Conservation (phyloP, 2,329 filamentous ascomycete species). For the Fusarium sp. region DNA sequence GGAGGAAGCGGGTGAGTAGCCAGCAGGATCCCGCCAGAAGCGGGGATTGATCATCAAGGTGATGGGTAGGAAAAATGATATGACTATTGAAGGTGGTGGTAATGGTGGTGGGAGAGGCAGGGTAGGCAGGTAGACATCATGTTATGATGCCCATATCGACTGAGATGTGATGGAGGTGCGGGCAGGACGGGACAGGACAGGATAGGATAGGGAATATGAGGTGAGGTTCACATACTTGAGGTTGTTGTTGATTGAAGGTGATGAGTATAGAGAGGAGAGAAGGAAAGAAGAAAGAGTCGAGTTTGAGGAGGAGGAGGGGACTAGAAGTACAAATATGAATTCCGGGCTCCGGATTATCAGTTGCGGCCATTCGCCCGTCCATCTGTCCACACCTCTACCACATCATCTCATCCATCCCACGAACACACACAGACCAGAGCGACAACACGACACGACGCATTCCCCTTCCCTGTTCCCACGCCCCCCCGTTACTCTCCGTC, state of each 20-base stretch:
- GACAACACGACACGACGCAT: background rate
- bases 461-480: background rate
- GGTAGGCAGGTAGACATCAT: constrained; percentile 15
- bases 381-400: background rate
- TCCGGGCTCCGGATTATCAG: constrained; percentile 39
- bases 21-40: background rate
- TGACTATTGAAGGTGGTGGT: background rate
- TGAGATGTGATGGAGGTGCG: constrained; percentile 29
- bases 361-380: constrained; percentile 16
- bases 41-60: constrained; percentile 9
- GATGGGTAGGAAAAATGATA: constrained; percentile 10
- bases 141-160: constrained; percentile 16
- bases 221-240: constrained; percentile 3
- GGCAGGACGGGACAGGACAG: background rate
- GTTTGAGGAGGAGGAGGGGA: constrained; percentile 28
- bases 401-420: constrained; percentile 32
- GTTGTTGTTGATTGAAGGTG: constrained; percentile 29
- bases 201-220: background rate
- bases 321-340: constrained; percentile 42
- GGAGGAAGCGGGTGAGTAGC: constrained; percentile 4
- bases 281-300: constrained; percentile 21
- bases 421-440: background rate
- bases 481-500: constrained; percentile 12
- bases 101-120: background rate
- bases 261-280: constrained; percentile 37